Conservation (phyloP, 192 early-diverging fungal genomes). For the Entophlyctis helioformis region DNA sequence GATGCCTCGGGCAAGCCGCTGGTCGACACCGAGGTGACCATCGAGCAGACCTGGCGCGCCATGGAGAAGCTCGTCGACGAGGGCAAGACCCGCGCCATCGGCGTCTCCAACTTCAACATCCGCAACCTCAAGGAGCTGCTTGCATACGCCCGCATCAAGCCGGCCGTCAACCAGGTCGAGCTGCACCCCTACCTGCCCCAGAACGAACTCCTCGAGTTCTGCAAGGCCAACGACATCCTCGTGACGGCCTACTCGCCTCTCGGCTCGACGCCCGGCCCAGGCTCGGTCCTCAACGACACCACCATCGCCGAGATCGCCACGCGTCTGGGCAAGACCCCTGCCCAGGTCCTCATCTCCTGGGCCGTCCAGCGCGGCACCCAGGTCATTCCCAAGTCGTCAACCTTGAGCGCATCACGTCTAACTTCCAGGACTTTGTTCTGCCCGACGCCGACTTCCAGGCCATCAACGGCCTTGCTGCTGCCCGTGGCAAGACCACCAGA, state of each 20-base stretch:
- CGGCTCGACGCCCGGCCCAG: slow-evolving; percentile 28
- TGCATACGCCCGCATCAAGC: slow-evolving; percentile 48
- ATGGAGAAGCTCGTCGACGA: slow-evolving; percentile 67
- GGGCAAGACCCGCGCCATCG: slow-evolving; percentile 66
- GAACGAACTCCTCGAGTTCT: slow-evolving; percentile 60
- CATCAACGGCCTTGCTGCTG: slow-evolving; percentile 25
- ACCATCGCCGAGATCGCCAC: slow-evolving; percentile 54
- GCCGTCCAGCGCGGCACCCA: slow-evolving; percentile 56
- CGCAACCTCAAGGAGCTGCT: slow-evolving; percentile 47
- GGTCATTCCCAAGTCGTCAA: slow-evolving; percentile 74
- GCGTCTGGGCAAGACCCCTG: slow-evolving; percentile 46
- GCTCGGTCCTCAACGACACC: slow-evolving; percentile 11
- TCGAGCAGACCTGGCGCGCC: slow-evolving; percentile 64
- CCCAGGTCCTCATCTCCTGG: slow-evolving; percentile 70
- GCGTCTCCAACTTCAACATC: slow-evolving; percentile 69
- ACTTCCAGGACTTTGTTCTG: slow-evolving; percentile 40
- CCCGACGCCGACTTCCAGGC: slow-evolving; percentile 31
- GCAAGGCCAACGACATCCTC: slow-evolving; percentile 53
- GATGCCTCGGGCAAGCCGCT: slow-evolving; percentile 26
- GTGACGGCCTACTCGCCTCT: slow-evolving; percentile 78
- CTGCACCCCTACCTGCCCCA: slow-evolving; percentile 66
- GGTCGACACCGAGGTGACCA: slow-evolving; percentile 24
- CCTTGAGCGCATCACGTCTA: slow-evolving; percentile 43
- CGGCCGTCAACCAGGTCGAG: slow-evolving; percentile 82
- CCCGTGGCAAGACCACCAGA: slow-evolving; percentile 6